Evolutionary conservation across 2,329 filamentous ascomycete genomes (phyloP), one percentile per base, ranked within the genome.

Genomic region (Fusarium subglutinans): DNA sequence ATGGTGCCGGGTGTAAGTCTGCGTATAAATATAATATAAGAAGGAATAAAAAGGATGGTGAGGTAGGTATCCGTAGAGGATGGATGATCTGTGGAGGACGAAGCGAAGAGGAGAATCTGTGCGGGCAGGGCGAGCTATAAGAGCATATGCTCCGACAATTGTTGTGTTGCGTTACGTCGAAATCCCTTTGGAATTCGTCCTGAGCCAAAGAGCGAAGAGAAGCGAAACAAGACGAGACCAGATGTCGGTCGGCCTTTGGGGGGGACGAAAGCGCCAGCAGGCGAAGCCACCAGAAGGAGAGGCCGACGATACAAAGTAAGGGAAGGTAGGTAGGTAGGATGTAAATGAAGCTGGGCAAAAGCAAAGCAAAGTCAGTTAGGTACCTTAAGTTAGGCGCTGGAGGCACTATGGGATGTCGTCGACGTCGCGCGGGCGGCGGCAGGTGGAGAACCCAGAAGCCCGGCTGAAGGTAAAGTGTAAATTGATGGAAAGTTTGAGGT

Each of bases 381-480:
- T 28, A 17, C 20, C 45, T 59, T 26, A 45, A 24, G 24, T 24
- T 24, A 24, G 18, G 22, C 22, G 38, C 30, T 37, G 41, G 44
- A 38, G 41, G 47, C 44, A 60, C 28, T 51, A 63, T 61, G 24
- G 24, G 43, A 45, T 47, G 69, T 71, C 67, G 67, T 71, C 43
- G 57, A 47, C 53, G 67, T 71, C 56, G 62, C 57, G 54, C 63
- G 67, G 69, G 67, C 67, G 56, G 61, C 72, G 73, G 72, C 69
- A 66, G 72, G 72, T 74, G 72, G 72, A 66, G 68, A 72, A 75
- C 63, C 67, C 72, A 69, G 53, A 66, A n/a, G 58, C 72, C 72
- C 40, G 72, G 72, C 72, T 72, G 68, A 72, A 72, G 72, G 72
- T 74, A 74, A 74, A 74, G 72, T 65, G 66, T 68, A 74, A 69